Conservation (phyloP, 768 basidiomycete genomes). For the Auriscalpium vulgare region DNA sequence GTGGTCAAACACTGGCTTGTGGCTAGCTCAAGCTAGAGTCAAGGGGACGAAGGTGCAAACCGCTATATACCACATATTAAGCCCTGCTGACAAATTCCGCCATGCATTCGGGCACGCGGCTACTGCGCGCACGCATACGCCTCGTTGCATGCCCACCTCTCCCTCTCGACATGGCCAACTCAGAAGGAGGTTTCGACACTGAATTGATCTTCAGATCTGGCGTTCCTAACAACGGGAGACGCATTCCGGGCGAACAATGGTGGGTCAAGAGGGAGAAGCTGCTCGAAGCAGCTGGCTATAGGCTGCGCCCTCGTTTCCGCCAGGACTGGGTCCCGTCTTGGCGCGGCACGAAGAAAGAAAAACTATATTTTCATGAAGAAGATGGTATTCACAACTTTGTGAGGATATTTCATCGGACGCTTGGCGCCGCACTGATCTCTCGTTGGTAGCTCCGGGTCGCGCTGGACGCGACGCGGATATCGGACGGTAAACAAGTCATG, state of each 20-base stretch:
- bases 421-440: neutral
- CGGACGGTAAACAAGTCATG: conserved; percentile 14
- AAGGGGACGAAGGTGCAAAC: no score
- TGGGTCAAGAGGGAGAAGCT: conserved; percentile 4
- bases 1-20: no score
- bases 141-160: no score
- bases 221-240: neutral
- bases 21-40: no score
- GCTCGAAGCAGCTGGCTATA: conserved; percentile 1
- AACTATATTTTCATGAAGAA: conserved; percentile 3
- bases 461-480: conserved; percentile 14
- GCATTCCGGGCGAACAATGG: conserved; percentile 5
- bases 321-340: conserved; percentile 10
- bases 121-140: no score
- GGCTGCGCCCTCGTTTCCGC: conserved; percentile 8
- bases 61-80: no score
- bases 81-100: no score
- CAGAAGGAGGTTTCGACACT: no score
- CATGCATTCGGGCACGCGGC: no score
- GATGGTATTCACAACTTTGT: conserved; percentile 5
- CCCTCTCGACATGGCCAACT: no score
- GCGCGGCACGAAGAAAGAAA: neutral
- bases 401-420: neutral
- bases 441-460: neutral
- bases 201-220: neutral